Base-by-base conservation (phyloP, 2,329 filamentous ascomycete genomes). In the Cladophialophora carrionii region DNA sequence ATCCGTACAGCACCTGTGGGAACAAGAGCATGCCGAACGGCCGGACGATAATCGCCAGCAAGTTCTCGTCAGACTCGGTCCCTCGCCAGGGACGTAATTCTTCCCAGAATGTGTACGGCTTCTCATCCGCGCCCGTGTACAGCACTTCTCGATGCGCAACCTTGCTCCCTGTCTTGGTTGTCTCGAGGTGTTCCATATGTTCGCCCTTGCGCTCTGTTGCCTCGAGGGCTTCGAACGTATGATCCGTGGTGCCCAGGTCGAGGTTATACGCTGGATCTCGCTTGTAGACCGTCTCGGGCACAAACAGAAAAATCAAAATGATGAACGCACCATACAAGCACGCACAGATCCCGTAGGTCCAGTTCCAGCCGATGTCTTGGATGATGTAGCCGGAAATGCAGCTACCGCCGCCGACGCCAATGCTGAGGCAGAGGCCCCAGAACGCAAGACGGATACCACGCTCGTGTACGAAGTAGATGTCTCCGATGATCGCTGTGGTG, bases 401-500 rank as follows among this genome's bases (percentile, higher is more conserved):
- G 49, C 72, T 74, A 2, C 75, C 78, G 10, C 77, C 76, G 14
- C 73, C 71, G 34, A 78, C 77, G 41, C 78, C 78, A 66, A 75
- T 74, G n/a, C 76, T 72, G 1, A 79, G 71, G 64, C 78, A 78
- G 4, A 79, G 63, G 62, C 78, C 77, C 76, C 76, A 80, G 26
- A 76, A 73, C 6, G 76, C 74, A 26, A 79, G 73, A 5, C 76
- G 73, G 8, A 76, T 75, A 4, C 73, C 79, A 37, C 79, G 74
- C 67, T 81, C 75, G 68, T 81, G 79, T 14, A 81, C 77, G 61
- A 80, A 81, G 70, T 77, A 81, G 14, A 81, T 63, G 64, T 81
- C 79, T 1, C 74, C 77, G 41, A 81, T 77, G 0, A 81, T 83
- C 8, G 66, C 63, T 6, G 61, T 63, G 7, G 60, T 66, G 29